Percentiles rank a stretch among this genome's conserved stretches.
phyloP scores from a whole-genome alignment of 768 basidiomycete genomes.

The Leccinum incarnatum region DNA sequence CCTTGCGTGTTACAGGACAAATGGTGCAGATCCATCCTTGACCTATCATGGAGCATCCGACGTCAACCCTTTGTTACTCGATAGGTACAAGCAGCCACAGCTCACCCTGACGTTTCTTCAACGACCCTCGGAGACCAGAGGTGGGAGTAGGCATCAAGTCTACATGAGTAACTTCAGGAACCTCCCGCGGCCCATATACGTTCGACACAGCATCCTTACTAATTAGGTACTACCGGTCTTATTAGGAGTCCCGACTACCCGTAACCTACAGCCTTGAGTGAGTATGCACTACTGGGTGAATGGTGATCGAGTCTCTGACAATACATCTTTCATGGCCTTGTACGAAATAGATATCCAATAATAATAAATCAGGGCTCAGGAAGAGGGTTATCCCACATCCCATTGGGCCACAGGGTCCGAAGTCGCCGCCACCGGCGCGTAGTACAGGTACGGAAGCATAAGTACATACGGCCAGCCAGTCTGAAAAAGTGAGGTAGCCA shows the following conservation, averaged over 20 bases:
- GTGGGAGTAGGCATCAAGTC: slow-evolving; percentile 23
- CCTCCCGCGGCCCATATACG: neutral
- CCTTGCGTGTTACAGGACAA: slow-evolving; percentile 26
- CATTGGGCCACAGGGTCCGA: slow-evolving; percentile 72
- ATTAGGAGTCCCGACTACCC: too few species aligned
- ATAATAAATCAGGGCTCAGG: slow-evolving; percentile 46
- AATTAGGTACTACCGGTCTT: too few species aligned
- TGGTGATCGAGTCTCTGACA: too few species aligned
- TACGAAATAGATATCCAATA: neutral
- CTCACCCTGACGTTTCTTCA: slow-evolving; percentile 25
- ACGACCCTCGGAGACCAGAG: slow-evolving; percentile 17
- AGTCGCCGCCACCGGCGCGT: slow-evolving; percentile 37
- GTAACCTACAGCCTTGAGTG: too few species aligned
- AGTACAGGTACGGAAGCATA: slow-evolving; percentile 30
- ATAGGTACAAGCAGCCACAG: neutral
- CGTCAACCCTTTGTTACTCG: neutral
- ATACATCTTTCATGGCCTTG: neutral
- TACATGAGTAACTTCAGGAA: slow-evolving; percentile 1
- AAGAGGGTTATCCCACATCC: slow-evolving; percentile 76
- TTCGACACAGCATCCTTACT: slow-evolving; percentile 37
- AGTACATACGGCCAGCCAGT: slow-evolving; percentile 57
- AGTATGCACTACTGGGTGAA: too few species aligned
- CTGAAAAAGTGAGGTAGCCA: slow-evolving; percentile 78
- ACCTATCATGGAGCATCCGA: slow-evolving; percentile 12
- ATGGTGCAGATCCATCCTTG: slow-evolving; percentile 34